Evolutionary conservation across 208 protist species (phyloP).

Genomic region (Leishmania amazonensis): DNA sequence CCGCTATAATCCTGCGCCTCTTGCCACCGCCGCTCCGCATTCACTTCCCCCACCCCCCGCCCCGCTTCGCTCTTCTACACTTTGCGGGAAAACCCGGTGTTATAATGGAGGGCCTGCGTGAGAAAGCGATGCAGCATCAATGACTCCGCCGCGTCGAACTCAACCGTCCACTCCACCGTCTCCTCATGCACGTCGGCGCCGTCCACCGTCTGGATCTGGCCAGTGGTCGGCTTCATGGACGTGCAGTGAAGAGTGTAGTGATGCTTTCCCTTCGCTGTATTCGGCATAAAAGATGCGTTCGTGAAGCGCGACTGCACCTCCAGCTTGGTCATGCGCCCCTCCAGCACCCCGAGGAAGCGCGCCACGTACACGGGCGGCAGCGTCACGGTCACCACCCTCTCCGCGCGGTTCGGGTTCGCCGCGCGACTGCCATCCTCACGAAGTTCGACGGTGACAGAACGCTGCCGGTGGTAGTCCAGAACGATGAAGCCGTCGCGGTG

Average conservation of each 20-base stretch:
- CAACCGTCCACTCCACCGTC: slow-evolving; percentile 70
- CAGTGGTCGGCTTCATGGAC: slow-evolving; percentile 55
- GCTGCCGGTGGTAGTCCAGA: slow-evolving; percentile 81
- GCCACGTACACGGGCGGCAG: slow-evolving; percentile 86
- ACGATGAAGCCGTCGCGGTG: slow-evolving; percentile 81
- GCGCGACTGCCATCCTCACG: slow-evolving; percentile 18
- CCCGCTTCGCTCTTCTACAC: background rate
- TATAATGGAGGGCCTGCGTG: slow-evolving; percentile 79
- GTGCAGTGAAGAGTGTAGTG: slow-evolving; percentile 63
- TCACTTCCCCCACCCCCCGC: background rate
- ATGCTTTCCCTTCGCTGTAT: slow-evolving; percentile 44
- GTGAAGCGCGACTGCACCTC: slow-evolving; percentile 86
- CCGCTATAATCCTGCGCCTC: background rate
- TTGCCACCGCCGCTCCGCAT: background rate
- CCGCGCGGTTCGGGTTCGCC: slow-evolving; percentile 33
- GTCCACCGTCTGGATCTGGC: slow-evolving; percentile 48
- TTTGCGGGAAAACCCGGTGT: slow-evolving; percentile 60
- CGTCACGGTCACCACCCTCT: slow-evolving; percentile 75
- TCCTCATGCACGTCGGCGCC: slow-evolving; percentile 56
- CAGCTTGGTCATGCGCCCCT: slow-evolving; percentile 66
- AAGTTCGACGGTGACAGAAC: background rate
- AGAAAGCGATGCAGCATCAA: slow-evolving; percentile 90
- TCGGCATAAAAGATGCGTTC: slow-evolving; percentile 68
- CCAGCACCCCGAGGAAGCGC: slow-evolving; percentile 81
- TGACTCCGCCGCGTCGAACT: slow-evolving; percentile 75